These are phyloP conservation scores for Citrullus mucosospermus DNA, from an alignment of 306 rosid species.

Conservation along the genomic window DNA sequence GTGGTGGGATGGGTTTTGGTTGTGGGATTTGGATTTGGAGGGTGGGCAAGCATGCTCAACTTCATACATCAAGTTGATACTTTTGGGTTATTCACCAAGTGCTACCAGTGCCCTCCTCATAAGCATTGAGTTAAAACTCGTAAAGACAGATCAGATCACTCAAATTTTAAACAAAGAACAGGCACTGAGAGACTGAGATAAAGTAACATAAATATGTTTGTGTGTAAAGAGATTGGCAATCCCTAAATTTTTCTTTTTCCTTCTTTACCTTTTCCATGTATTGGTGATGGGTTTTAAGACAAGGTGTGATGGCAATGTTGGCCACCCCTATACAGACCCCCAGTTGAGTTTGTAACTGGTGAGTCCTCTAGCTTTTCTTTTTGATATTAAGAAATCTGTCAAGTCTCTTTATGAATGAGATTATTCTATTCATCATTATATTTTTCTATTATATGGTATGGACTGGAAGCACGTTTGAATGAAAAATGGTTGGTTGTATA, in stretches of 20 bases:
- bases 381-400: not conserved
- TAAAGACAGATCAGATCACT: not conserved
- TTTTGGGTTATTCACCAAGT: constrained; percentile 79
- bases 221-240: constrained; percentile 75
- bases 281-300: constrained; percentile 38
- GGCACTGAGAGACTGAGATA: not conserved
- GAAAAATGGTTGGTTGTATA: not conserved
- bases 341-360: constrained; percentile 27
- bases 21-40: constrained; percentile 96
- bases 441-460: too few relatives aligned
- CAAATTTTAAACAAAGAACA: not conserved
- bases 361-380: constrained; percentile 18
- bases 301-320: constrained; percentile 64
- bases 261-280: not conserved
- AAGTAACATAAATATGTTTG: constrained; percentile 25
- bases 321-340: constrained; percentile 61
- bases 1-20: constrained; percentile 89
- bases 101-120: constrained; percentile 87
- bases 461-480: not conserved
- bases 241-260: not conserved
- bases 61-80: constrained; percentile 64
- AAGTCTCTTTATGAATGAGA: constrained; percentile 2
- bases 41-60: constrained; percentile 93
- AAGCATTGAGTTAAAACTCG: constrained; percentile 31
- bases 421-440: not conserved